phyloP scores from a whole-genome alignment of 2,329 filamentous ascomycete species.

The Plectosphaerella cucumerina region DNA sequence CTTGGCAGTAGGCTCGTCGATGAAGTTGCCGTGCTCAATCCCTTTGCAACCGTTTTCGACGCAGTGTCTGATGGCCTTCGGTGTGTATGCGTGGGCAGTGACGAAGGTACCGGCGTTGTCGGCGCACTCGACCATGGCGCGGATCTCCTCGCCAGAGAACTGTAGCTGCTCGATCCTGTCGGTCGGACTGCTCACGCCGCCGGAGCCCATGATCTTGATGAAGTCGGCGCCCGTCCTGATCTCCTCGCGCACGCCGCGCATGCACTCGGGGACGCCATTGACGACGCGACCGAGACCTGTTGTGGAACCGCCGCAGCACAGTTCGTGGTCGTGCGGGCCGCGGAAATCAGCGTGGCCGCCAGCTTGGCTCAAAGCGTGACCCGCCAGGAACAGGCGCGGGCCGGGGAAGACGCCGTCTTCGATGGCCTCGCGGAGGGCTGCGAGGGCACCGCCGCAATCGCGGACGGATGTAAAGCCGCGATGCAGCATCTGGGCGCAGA shows the following conservation, averaged over 20 bases:
- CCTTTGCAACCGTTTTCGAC: slow-evolving; percentile 50
- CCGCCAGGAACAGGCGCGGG: slow-evolving; percentile 51
- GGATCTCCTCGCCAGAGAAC: slow-evolving; percentile 53
- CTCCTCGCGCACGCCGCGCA: slow-evolving; percentile 48
- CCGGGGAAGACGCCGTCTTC: slow-evolving; percentile 50
- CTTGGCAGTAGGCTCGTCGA: slow-evolving; percentile 38
- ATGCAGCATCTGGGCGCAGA: slow-evolving; percentile 44
- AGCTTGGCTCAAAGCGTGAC: slow-evolving; percentile 50
- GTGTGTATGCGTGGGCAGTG: slow-evolving; percentile 55
- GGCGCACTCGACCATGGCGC: slow-evolving; percentile 48
- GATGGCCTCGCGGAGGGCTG: slow-evolving; percentile 52
- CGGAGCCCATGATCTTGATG: slow-evolving; percentile 58
- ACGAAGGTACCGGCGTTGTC: slow-evolving; percentile 46
- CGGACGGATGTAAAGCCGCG: slow-evolving; percentile 57
- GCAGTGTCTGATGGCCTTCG: slow-evolving; percentile 47
- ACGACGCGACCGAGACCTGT: slow-evolving; percentile 39
- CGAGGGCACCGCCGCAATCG: slow-evolving; percentile 52
- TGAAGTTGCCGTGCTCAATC: slow-evolving; percentile 44
- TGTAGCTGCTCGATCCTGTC: slow-evolving; percentile 50
- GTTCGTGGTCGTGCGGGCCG: slow-evolving; percentile 34
- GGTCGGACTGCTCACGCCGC: slow-evolving; percentile 52
- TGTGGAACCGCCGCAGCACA: slow-evolving; percentile 40
- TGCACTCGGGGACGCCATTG: slow-evolving; percentile 52
- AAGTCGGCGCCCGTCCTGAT: slow-evolving; percentile 54
- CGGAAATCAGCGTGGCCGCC: slow-evolving; percentile 54